These are phyloP conservation scores for Trichoderma gamsii DNA, from an alignment of 495 filamentous ascomycete genomes.

Conservation along the genomic window DNA sequence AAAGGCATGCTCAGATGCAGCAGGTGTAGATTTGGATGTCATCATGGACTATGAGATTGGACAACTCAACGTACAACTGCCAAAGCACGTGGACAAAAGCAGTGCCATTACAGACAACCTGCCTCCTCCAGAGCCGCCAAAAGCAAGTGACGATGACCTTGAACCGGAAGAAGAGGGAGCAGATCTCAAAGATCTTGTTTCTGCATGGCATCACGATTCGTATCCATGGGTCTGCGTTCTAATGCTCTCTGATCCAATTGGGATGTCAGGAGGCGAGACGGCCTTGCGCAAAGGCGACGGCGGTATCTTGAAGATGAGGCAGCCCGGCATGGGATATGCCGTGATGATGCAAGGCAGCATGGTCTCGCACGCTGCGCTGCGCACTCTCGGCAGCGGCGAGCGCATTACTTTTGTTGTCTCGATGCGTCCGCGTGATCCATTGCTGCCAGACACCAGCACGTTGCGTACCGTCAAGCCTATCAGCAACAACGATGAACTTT, in stretches of 20 bases:
- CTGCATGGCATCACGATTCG: constrained; percentile 68
- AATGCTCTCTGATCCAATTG: constrained; percentile 65
- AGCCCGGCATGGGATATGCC: constrained; percentile 61
- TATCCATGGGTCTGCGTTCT: constrained; percentile 74
- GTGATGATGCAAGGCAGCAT: constrained; percentile 66
- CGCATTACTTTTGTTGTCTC: constrained; percentile 70
- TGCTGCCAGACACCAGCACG: constrained; percentile 59
- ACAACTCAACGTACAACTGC: constrained; percentile 54
- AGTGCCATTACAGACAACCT: constrained; percentile 40
- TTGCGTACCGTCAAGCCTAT: constrained; percentile 61
- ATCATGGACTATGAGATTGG: constrained; percentile 69
- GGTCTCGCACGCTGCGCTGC: constrained; percentile 64
- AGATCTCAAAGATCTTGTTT: constrained; percentile 47
- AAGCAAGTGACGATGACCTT: not conserved
- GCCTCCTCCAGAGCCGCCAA: not conserved
- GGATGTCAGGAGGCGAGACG: constrained; percentile 70
- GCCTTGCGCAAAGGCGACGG: constrained; percentile 55
- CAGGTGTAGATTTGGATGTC: constrained; percentile 67
- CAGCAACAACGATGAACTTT: constrained; percentile 61
- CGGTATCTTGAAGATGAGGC: constrained; percentile 61
- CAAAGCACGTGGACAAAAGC: not conserved
- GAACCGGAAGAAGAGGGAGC: not conserved
- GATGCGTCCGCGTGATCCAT: constrained; percentile 55
- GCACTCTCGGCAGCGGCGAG: constrained; percentile 56
- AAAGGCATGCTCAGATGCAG: constrained; percentile 59